Evolutionary conservation across 176 grass and related monocot species (phyloP).

Genomic region (Triticum turgidum): DNA sequence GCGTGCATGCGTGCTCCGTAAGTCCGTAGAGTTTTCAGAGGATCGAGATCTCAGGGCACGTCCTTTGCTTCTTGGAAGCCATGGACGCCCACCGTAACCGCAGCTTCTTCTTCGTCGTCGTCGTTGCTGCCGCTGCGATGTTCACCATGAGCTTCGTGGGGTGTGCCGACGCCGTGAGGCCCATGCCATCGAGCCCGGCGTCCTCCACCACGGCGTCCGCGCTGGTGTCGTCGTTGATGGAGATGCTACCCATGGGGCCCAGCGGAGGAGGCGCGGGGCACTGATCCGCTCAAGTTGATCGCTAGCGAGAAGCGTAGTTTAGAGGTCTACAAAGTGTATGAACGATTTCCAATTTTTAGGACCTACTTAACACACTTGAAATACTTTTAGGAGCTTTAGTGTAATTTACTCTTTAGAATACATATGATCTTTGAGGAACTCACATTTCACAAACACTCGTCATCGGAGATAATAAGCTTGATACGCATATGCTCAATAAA

Average conservation of each 20-base stretch:
- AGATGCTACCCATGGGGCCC: conserved; percentile 43
- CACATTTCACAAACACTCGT: too few relatives aligned
- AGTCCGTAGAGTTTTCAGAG: not conserved
- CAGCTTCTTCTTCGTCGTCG: not conserved
- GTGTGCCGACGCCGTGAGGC: conserved; percentile 32
- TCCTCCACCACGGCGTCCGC: not conserved
- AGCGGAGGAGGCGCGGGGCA: conserved; percentile 42
- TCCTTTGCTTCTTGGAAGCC: not conserved
- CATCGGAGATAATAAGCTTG: too few relatives aligned
- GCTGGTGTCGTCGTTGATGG: conserved; percentile 37
- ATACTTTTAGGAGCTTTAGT: too few relatives aligned
- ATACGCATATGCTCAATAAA: too few relatives aligned
- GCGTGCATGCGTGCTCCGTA: too few relatives aligned
- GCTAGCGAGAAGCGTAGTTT: too few relatives aligned
- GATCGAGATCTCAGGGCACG: not conserved
- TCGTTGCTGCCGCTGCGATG: not conserved
- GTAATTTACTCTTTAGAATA: too few relatives aligned
- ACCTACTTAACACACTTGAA: too few relatives aligned
- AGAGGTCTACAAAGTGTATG: not conserved
- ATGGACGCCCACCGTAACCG: not conserved
- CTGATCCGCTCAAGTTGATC: not conserved
- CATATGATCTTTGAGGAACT: too few relatives aligned
- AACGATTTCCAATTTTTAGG: too few relatives aligned
- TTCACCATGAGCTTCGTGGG: not conserved
- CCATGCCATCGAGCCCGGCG: conserved; percentile 24